Conservation (phyloP, 371 early-diverging fungal species). For the Syncephalastrum contaminatum region DNA sequence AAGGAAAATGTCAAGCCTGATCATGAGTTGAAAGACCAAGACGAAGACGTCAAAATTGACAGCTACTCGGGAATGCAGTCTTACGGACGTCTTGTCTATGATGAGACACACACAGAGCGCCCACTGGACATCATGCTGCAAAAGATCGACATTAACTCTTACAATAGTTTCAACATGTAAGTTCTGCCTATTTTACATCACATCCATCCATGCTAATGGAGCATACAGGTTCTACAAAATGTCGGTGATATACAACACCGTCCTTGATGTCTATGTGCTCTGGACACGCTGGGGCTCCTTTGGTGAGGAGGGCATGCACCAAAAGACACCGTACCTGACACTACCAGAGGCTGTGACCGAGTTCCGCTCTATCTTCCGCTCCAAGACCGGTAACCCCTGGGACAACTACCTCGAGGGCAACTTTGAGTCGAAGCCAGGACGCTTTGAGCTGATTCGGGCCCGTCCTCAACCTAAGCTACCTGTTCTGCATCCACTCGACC, state of each 20-base stretch:
- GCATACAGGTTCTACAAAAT: slow-evolving; percentile 55
- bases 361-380: slow-evolving; percentile 58
- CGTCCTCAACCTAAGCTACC: slow-evolving; percentile 18
- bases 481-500: slow-evolving; percentile 26
- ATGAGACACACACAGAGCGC: slow-evolving; percentile 18
- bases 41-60: slow-evolving; percentile 25
- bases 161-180: slow-evolving; percentile 36
- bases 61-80: slow-evolving; percentile 34
- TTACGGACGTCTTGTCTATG: slow-evolving; percentile 37
- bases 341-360: slow-evolving; percentile 52
- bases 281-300: slow-evolving; percentile 62
- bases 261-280: slow-evolving; percentile 51
- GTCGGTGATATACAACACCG: slow-evolving; percentile 51
- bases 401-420: slow-evolving; percentile 20
- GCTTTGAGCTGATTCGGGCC: slow-evolving; percentile 39
- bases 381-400: slow-evolving; percentile 61
- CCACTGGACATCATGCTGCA: slow-evolving; percentile 51
- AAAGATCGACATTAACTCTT: slow-evolving; percentile 42
- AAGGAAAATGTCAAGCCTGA: slow-evolving; percentile 5
- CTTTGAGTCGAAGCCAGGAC: slow-evolving; percentile 45
- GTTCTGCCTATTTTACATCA: neutral
- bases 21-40: slow-evolving; percentile 15
- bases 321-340: slow-evolving; percentile 54
- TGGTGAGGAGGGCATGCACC: slow-evolving; percentile 54
- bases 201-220: neutral